phyloP scores from a whole-genome alignment of 2,329 filamentous ascomycete species.

The Microsporum canis region DNA sequence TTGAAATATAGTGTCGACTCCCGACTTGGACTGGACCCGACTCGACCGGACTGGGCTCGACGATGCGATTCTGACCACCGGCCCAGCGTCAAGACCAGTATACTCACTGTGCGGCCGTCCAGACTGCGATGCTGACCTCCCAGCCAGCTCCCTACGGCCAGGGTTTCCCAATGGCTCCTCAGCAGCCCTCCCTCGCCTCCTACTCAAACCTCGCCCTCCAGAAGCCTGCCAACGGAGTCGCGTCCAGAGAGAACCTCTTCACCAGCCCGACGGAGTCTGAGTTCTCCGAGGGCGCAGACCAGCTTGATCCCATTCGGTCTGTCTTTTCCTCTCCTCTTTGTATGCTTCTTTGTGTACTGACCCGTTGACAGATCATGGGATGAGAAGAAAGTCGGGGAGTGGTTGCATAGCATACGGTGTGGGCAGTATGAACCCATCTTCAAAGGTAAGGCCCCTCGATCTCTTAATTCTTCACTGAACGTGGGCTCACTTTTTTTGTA shows the following conservation, averaged over 20 bases:
- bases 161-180: not conserved
- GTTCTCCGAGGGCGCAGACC: conserved; percentile 68
- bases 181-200: not conserved
- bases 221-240: conserved; percentile 4
- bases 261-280: conserved; percentile 84
- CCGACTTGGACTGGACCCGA: not conserved
- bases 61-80: not conserved
- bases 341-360: not conserved
- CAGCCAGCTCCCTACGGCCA: conserved; percentile 7
- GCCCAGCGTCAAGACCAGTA: not conserved
- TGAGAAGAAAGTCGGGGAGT: conserved; percentile 82
- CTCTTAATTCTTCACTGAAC: not conserved
- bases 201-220: conserved; percentile 2
- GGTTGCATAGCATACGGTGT: conserved; percentile 82
- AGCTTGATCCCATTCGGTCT: conserved; percentile 62
- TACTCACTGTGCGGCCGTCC: not conserved
- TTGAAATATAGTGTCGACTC: not conserved
- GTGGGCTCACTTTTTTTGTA: conserved; percentile 19
- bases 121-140: conserved; percentile 8
- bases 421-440: conserved; percentile 88
- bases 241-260: conserved; percentile 33
- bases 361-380: conserved; percentile 56
- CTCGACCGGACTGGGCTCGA: not conserved
- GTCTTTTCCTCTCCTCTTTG: conserved; percentile 9
- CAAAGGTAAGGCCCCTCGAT: conserved; percentile 39